phyloP scores from a whole-genome alignment of 2,329 filamentous ascomycete species.

The Fusarium pseudonygamai region DNA sequence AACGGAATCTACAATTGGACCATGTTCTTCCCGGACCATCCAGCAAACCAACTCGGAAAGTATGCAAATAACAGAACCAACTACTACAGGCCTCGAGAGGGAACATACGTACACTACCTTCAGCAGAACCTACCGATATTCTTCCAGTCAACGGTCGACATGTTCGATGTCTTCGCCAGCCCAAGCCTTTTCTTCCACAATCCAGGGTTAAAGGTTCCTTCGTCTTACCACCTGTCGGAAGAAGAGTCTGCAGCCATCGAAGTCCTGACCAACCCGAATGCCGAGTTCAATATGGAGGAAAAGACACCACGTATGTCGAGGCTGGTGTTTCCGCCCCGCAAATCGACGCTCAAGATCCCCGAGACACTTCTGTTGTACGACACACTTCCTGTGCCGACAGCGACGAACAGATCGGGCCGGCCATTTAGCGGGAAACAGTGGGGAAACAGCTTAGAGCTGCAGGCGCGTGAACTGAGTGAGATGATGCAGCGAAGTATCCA shows the following conservation, averaged over 20 bases:
- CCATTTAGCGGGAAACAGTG: constrained; percentile 29
- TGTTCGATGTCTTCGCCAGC: constrained; percentile 70
- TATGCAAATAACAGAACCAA: constrained; percentile 23
- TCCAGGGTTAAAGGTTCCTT: constrained; percentile 57
- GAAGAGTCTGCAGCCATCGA: constrained; percentile 41
- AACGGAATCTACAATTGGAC: constrained; percentile 74
- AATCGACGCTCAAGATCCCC: constrained; percentile 60
- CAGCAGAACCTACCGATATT: constrained; percentile 51
- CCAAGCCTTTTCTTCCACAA: constrained; percentile 67
- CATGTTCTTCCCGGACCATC: constrained; percentile 64
- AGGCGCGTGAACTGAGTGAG: constrained; percentile 58
- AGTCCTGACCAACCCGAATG: constrained; percentile 37
- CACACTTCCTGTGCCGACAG: constrained; percentile 35
- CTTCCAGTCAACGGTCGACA: constrained; percentile 58
- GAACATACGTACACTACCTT: constrained; percentile 51
- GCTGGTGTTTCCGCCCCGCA: constrained; percentile 59
- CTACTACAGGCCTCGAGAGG: constrained; percentile 34
- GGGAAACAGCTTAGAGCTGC: constrained; percentile 56
- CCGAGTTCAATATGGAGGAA: not conserved
- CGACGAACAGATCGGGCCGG: constrained; percentile 16
- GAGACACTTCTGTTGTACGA: constrained; percentile 60
- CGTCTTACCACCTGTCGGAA: constrained; percentile 53
- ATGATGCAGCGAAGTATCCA: constrained; percentile 61
- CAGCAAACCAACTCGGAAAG: constrained; percentile 49
- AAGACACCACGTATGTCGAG: constrained; percentile 53